Evolutionary conservation across 2,329 filamentous ascomycete genomes (phyloP).

Genomic region (Talaromyces sp.): DNA sequence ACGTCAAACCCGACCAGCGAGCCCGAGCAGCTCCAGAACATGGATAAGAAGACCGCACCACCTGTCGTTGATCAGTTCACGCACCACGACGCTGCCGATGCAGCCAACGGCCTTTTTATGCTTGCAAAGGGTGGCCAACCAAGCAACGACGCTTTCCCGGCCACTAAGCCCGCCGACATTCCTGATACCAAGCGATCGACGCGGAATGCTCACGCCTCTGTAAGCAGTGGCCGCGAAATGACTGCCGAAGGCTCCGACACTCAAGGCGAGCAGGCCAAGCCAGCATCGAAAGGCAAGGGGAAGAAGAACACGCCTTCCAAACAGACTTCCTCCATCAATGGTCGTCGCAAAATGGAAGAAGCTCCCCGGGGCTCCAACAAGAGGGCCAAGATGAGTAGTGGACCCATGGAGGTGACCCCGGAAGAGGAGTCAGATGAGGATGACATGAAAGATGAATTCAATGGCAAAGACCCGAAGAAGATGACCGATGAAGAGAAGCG

Average conservation of each 20-base stretch:
- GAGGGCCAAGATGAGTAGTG: constrained; percentile 62
- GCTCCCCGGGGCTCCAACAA: constrained; percentile 67
- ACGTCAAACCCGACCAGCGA: constrained; percentile 41
- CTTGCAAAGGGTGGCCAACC: constrained; percentile 65
- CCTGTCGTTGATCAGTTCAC: constrained; percentile 66
- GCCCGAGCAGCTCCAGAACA: constrained; percentile 27
- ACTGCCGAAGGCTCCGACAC: constrained; percentile 70
- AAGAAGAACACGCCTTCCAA: constrained; percentile 60
- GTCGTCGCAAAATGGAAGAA: constrained; percentile 76
- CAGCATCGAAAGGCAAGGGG: constrained; percentile 61
- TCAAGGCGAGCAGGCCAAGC: constrained; percentile 63
- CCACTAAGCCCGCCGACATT: constrained; percentile 36
- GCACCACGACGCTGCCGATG: constrained; percentile 86
- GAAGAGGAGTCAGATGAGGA: constrained; percentile 53
- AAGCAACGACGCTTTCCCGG: constrained; percentile 54
- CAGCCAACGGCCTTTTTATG: constrained; percentile 89
- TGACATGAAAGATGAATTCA: constrained; percentile 50
- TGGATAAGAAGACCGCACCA: constrained; percentile 41
- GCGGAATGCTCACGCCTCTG: constrained; percentile 45
- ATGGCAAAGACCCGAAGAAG: constrained; percentile 63
- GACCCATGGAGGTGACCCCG: constrained; percentile 36
- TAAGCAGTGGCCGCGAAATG: constrained; percentile 61
- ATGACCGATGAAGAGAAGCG: constrained; percentile 99
- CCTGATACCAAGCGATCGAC: constrained; percentile 37
- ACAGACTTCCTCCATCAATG: constrained; percentile 51